phyloP scores from a whole-genome alignment of 1,284 basidiomycete species.

The Sutorius eximius region DNA sequence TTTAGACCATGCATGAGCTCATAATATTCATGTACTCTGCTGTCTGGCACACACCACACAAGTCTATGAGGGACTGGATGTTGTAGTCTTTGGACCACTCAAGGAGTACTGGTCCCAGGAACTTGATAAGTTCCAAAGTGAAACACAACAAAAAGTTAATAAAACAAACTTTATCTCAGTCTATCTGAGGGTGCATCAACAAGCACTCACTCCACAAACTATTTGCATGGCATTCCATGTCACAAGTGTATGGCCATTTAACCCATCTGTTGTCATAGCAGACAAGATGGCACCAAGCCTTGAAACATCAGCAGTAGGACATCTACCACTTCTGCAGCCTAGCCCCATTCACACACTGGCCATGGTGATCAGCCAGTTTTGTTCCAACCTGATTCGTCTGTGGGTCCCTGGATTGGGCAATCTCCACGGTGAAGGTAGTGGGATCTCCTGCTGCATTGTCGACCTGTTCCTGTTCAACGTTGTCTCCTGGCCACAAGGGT shows the following conservation, averaged over 20 bases:
- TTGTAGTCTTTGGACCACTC: neutral
- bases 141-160: neutral
- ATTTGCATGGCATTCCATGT: neutral
- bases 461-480: too few species aligned
- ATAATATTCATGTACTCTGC: conserved; percentile 1
- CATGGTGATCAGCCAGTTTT: too few species aligned
- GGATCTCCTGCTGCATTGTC: too few species aligned
- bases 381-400: too few species aligned
- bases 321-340: too few species aligned
- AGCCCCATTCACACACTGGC: too few species aligned
- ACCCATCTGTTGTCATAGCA: neutral
- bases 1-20: neutral
- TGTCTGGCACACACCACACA: conserved; percentile 4
- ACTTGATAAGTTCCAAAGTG: neutral
- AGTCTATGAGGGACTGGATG: conserved; percentile 6
- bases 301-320: neutral
- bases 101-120: neutral
- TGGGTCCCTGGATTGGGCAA: too few species aligned
- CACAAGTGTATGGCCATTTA: conserved; percentile 5
- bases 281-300: conserved; percentile 3
- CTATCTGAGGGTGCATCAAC: neutral
- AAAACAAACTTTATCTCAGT: conserved; percentile 3
- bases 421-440: too few species aligned
- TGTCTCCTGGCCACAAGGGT: too few species aligned
- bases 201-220: neutral